Base-by-base conservation (phyloP, 2,329 filamentous ascomycete species). In the Hypoxylon sp. region DNA sequence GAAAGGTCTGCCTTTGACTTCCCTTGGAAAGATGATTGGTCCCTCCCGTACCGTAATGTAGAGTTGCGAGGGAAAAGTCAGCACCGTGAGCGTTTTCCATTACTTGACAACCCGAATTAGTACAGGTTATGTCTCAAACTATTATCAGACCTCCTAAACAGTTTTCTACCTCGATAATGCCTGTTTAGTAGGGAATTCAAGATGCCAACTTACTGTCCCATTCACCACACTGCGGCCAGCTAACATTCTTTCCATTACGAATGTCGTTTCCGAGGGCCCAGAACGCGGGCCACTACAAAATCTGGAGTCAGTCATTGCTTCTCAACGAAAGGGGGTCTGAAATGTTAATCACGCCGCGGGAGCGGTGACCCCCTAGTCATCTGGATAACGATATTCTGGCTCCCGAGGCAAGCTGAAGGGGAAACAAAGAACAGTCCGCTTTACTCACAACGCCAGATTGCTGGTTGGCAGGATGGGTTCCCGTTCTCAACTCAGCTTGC, bases 231-330 rank as follows among this genome's bases (percentile, higher is more conserved):
- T 64, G 57, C 12, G 68, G 68, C 67, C 68, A 70, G 32, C 30
- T 24, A 9, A 65, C 61, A 30, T 45, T 55, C 30, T 70, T 56
- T 16, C 62, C 57, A 28, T 65, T 65, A 12, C 63, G 63, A 18
- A 61, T 58, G 45, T 65, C 63, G 48, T 65, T 62, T n/a, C 66
- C 68, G 11, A 70, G 66, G 1, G 65, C 67, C 68, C 68, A 70
- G 58, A 70, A 70, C 5, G 68, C 68, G n/a, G 68, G 68, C 68
- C 68, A 70, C n/a, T n/a, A n/a, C n/a, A n/a, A n/a, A n/a, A n/a
- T n/a, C n/a, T n/a, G n/a, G 36, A 18, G n/a, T 38, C n/a, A 38
- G 36, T 9, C 2, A 38, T 18, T 36, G 8, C 2, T 38, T 7
- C 18, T n/a, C 5, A 16, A 9, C 6, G n/a, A 38, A 38, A 9